These are phyloP conservation scores for Fusarium sp. DNA, from an alignment of 2,329 filamentous ascomycete species.

Conservation along the genomic window DNA sequence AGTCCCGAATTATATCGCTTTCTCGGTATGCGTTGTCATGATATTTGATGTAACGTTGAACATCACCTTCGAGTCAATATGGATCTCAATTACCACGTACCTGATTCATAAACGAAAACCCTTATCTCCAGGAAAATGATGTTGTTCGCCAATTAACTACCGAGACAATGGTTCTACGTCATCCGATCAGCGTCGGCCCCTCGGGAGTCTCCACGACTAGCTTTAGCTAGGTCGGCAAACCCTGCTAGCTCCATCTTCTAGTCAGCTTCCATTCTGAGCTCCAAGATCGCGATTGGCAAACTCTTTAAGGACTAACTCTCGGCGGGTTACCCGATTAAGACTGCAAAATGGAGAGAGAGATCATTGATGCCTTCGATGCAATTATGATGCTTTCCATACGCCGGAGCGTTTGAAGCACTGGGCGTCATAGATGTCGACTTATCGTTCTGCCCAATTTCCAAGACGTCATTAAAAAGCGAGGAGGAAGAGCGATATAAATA, in stretches of 20 bases:
- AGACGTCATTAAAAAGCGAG: constrained; percentile 15
- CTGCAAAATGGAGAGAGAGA: neutral
- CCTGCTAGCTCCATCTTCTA: constrained; percentile 15
- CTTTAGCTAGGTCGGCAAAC: neutral
- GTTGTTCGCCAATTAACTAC: constrained; percentile 8
- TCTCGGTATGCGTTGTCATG: constrained; percentile 14
- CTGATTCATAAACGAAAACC: neutral
- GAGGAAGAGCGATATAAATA: constrained; percentile 21
- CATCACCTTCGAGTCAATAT: neutral
- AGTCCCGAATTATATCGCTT: constrained; percentile 33
- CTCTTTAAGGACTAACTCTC: neutral
- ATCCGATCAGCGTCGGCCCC: constrained; percentile 11
- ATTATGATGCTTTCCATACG: constrained; percentile 8
- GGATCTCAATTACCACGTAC: neutral
- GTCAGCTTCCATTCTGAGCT: constrained; percentile 9
- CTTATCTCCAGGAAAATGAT: neutral
- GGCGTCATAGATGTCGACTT: constrained; percentile 30
- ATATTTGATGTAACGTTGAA: neutral
- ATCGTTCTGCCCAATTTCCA: neutral
- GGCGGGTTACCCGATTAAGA: constrained; percentile 17
- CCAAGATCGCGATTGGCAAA: constrained; percentile 17
- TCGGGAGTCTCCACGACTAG: constrained; percentile 8
- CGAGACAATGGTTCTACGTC: constrained; percentile 15
- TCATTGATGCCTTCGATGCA: neutral
- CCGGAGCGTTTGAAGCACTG: constrained; percentile 1